Evolutionary conservation across 192 early-diverging fungal species (phyloP).

Genomic region (Funneliformis mosseae): DNA sequence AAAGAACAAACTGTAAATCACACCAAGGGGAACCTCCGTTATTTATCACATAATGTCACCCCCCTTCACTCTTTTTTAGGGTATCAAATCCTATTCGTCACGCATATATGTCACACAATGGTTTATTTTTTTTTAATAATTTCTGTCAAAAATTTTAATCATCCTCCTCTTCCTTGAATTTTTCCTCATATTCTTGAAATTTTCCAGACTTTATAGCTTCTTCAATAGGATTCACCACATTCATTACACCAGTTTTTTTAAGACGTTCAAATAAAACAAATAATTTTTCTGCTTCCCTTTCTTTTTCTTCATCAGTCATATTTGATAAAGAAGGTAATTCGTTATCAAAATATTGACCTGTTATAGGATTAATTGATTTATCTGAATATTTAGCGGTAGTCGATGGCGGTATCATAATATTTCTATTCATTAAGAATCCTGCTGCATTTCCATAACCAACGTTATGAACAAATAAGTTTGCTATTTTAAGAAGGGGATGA

Average conservation of each 20-base stretch:
- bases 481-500: conserved; percentile 42
- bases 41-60: no score
- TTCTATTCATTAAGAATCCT: conserved; percentile 81
- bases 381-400: not conserved
- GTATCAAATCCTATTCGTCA: no score
- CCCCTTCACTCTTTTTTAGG: no score
- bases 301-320: conserved; percentile 98
- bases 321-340: conserved; percentile 57
- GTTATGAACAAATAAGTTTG: conserved; percentile 60
- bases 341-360: conserved; percentile 69
- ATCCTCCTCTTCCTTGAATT: not conserved
- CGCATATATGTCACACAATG: no score
- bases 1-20: no score
- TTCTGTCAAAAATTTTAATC: not conserved
- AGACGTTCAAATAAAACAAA: conserved; percentile 94
- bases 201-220: conserved; percentile 47
- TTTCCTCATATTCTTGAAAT: conserved; percentile 7
- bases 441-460: conserved; percentile 94
- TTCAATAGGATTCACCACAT: conserved; percentile 72
- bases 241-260: conserved; percentile 88
- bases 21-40: no score
- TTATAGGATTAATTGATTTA: conserved; percentile 81
- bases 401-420: conserved; percentile 57
- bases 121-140: no score
- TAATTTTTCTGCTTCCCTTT: conserved; percentile 87